Percentiles rank a stretch among this genome's conserved stretches.
Conservation (phyloP, 73 alveolate genomes). For the Paramecium pentaurelia region DNA sequence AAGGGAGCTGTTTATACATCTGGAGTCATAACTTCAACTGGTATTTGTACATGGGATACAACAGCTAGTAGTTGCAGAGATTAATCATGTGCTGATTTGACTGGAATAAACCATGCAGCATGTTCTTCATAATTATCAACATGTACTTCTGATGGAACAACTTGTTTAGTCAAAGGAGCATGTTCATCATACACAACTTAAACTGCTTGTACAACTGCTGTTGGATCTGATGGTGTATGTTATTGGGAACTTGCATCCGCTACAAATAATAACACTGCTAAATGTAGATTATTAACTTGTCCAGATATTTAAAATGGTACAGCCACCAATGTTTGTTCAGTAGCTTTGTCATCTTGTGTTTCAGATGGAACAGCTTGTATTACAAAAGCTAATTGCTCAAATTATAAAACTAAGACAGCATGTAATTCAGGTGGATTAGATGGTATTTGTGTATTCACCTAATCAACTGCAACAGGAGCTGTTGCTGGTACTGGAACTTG, state of each 20-base stretch:
- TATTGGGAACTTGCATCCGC: background rate
- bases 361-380: constrained; percentile 21
- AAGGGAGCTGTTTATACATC: background rate
- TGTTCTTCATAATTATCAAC: background rate
- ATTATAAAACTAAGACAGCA: background rate
- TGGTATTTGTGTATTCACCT: constrained; percentile 18
- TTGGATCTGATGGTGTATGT: background rate
- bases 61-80: background rate
- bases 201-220: background rate
- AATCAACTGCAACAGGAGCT: background rate
- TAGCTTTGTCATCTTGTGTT: background rate
- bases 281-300: background rate
- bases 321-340: background rate
- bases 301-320: background rate
- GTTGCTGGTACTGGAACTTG: background rate
- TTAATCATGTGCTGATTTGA: background rate
- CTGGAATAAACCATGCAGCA: background rate
- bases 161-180: background rate
- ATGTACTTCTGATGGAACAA: constrained; percentile 2
- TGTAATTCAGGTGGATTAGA: constrained; percentile 26
- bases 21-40: constrained; percentile 1
- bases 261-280: background rate
- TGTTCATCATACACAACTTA: background rate
- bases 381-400: background rate
- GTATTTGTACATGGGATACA: background rate